Evolutionary conservation across 2,329 filamentous ascomycete genomes (phyloP).

Genomic region (Apiospora hydei): DNA sequence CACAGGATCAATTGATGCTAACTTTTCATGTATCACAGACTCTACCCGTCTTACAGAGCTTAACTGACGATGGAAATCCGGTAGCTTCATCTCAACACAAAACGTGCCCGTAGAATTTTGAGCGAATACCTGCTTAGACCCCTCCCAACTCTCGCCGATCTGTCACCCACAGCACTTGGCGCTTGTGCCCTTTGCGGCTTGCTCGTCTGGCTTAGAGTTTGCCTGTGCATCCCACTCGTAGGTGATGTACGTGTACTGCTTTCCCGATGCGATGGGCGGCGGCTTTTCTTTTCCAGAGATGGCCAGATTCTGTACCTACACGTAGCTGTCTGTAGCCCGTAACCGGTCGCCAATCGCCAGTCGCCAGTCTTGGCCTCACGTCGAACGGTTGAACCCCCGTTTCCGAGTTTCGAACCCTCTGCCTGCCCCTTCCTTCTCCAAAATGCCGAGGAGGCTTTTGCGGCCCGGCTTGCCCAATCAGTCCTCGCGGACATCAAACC

Average conservation of each 20-base stretch:
- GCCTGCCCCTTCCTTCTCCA: neutral
- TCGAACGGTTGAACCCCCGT: neutral
- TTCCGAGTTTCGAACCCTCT: neutral
- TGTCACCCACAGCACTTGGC: slow-evolving; percentile 13
- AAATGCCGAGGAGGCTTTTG: slow-evolving; percentile 11
- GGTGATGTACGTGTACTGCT: slow-evolving; percentile 11
- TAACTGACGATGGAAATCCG: neutral
- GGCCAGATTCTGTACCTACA: neutral
- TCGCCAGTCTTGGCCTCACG: neutral
- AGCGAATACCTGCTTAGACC: slow-evolving; percentile 15
- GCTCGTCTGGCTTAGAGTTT: neutral
- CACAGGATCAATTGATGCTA: neutral
- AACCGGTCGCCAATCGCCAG: neutral
- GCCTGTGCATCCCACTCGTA: slow-evolving; percentile 9
- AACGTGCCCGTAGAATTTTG: slow-evolving; percentile 18
- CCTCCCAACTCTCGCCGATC: slow-evolving; percentile 14
- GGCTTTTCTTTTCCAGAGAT: slow-evolving; percentile 8
- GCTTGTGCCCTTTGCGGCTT: slow-evolving; percentile 18
- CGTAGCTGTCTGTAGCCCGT: neutral
- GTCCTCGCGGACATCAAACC: slow-evolving; percentile 14
- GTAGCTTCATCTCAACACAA: slow-evolving; percentile 18
- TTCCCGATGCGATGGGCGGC: slow-evolving; percentile 12
- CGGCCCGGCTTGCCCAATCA: slow-evolving; percentile 13
- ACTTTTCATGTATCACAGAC: slow-evolving; percentile 18
- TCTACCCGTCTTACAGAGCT: slow-evolving; percentile 17